Base-by-base conservation (phyloP, 768 basidiomycete species). In the Dioszegia crocea region DNA sequence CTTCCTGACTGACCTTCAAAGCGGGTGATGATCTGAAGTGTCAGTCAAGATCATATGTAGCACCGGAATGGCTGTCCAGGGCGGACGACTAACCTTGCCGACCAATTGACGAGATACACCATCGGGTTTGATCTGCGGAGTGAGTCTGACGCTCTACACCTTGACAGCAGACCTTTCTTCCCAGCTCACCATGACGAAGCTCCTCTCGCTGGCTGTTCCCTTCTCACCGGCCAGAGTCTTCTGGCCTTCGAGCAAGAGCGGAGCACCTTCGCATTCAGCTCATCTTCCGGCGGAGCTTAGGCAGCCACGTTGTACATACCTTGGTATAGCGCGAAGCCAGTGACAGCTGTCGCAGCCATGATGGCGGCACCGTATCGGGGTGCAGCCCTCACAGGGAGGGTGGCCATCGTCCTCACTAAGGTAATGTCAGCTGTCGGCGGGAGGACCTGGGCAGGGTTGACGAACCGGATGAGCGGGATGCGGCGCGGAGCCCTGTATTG, bases 221-320 rank as follows among this genome's bases (percentile, higher is more conserved):
- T 73, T 70, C 63, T 73, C 71, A 9, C 71, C 71, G 17, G 71
- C 71, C 51, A 73, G 68, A 27, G 66, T 73, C 68, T 73, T 70
- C 38, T 60, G 30, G n/a, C 66, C 68, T 31, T 70, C 68, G 48
- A 70, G 64, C 33, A 63, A 21, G 14, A 66, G 23, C 21, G 68
- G 68, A 14, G 57, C 49, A 27, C 55, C 56, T 17, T 39, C 40
- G 9, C 29, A 12, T 11, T 43, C 53, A 39, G 26, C 40, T 24
- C 40, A 10, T n/a, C 54, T n/a, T 2, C 14, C 16, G 16, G 4
- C 23, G 11, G 3, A 30, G 21, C 21, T 24, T 23, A 1, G 43
- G 2, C 41, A 49, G 47, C 8, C 33, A 33, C n/a, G 48, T 11
- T 1, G 0, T 0, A 61, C 69, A 51, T 36, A 71, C 69, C 41